These are phyloP conservation scores for Annulohypoxylon stygium DNA, from an alignment of 495 filamentous ascomycete genomes.

Conservation along the genomic window DNA sequence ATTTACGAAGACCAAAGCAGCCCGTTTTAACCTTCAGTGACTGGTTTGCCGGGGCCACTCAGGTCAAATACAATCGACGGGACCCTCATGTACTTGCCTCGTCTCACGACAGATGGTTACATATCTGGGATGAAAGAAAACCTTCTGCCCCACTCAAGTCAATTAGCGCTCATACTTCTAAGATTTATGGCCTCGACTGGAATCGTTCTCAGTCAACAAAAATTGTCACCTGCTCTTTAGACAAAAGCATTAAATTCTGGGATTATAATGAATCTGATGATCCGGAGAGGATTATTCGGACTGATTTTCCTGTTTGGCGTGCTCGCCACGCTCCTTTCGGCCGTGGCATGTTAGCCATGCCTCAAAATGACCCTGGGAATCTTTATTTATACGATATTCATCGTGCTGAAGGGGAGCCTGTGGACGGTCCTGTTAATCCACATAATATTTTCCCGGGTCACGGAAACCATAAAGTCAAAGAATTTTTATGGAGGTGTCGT, in stretches of 20 bases:
- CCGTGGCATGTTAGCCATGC: conserved; percentile 89
- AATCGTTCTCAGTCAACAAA: conserved; percentile 78
- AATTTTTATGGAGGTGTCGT: conserved; percentile 91
- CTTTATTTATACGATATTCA: conserved; percentile 88
- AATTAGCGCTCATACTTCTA: conserved; percentile 91
- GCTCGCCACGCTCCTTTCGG: conserved; percentile 96
- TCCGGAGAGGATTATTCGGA: conserved; percentile 80
- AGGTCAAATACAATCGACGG: conserved; percentile 95
- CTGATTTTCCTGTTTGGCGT: conserved; percentile 90
- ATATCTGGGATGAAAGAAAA: conserved; percentile 92
- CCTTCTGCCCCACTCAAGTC: conserved; percentile 82
- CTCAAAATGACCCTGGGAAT: conserved; percentile 85
- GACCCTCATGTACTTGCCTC: conserved; percentile 88
- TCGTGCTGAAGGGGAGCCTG: conserved; percentile 54
- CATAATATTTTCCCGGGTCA: conserved; percentile 85
- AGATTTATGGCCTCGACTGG: conserved; percentile 98
- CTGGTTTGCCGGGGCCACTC: conserved; percentile 94
- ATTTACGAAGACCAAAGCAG: conserved; percentile 79
- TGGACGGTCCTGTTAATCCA: conserved; percentile 65
- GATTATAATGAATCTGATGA: conserved; percentile 75
- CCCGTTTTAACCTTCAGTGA: conserved; percentile 88
- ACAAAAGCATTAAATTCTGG: conserved; percentile 96
- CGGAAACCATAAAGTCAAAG: conserved; percentile 84
- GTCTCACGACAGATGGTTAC: conserved; percentile 86
- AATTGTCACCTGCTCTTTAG: conserved; percentile 88